Evolutionary conservation across 2,329 filamentous ascomycete species (phyloP).

Genomic region (Cladosporium cucumerinum): DNA sequence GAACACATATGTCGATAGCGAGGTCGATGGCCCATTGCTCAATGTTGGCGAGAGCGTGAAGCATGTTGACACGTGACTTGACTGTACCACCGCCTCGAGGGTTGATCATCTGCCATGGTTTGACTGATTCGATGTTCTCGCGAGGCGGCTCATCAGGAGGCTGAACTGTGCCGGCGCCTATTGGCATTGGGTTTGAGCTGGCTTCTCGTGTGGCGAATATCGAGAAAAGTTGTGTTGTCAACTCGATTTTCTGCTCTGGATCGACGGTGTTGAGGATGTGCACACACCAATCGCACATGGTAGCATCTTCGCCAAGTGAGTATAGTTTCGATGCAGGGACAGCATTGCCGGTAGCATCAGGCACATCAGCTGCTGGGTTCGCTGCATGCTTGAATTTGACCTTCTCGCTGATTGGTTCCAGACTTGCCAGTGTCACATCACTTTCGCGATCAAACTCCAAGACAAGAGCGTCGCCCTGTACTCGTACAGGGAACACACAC

Average conservation of each 20-base stretch:
- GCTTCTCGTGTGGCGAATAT: constrained; percentile 18
- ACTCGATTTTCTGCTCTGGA: constrained; percentile 19
- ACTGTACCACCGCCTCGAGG: constrained; percentile 17
- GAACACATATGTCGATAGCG: constrained; percentile 19
- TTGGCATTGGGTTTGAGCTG: constrained; percentile 16
- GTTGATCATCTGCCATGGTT: constrained; percentile 18
- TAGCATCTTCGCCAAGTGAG: constrained; percentile 13
- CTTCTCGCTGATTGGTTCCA: constrained; percentile 19
- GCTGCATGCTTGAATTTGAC: constrained; percentile 18
- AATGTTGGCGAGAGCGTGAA: constrained; percentile 20
- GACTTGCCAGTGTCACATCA: background rate
- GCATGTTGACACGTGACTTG: constrained; percentile 18
- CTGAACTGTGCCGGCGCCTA: constrained; percentile 17
- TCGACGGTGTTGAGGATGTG: constrained; percentile 19
- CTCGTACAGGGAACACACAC: constrained; percentile 16
- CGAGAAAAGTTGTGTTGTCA: constrained; percentile 19
- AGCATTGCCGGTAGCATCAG: background rate
- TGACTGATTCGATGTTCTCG: constrained; percentile 9
- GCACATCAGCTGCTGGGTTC: constrained; percentile 3
- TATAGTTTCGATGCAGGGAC: background rate
- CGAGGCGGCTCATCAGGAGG: constrained; percentile 16
- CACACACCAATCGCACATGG: constrained; percentile 20
- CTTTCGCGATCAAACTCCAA: constrained; percentile 3
- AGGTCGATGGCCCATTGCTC: constrained; percentile 22
- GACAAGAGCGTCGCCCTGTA: background rate